These are phyloP conservation scores for Penicillium desertorum DNA, from an alignment of 495 filamentous ascomycete species.

Conservation along the genomic window DNA sequence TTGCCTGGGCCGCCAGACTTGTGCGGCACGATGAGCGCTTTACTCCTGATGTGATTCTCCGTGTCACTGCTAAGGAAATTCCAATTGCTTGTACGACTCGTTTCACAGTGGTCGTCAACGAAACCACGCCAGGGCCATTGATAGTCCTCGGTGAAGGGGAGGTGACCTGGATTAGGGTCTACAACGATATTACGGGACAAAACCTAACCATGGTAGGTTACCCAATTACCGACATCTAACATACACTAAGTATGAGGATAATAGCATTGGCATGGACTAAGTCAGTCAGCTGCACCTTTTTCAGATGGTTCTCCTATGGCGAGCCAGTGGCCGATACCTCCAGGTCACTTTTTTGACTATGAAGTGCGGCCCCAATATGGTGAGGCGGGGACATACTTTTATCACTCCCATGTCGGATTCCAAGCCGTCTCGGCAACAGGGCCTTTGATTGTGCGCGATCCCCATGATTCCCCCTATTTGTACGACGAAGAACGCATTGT, in stretches of 20 bases:
- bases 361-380: conserved; percentile 49
- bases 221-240: not conserved
- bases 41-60: too few relatives aligned
- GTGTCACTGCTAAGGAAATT: too few relatives aligned
- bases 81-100: too few relatives aligned
- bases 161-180: conserved; percentile 57
- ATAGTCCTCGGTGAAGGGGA: conserved; percentile 33
- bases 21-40: too few relatives aligned
- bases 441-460: conserved; percentile 53
- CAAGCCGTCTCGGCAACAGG: conserved; percentile 55
- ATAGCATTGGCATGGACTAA: conserved; percentile 62
- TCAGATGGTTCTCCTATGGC: conserved; percentile 54
- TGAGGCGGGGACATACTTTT: conserved; percentile 58
- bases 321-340: conserved; percentile 59
- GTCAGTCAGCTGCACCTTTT: conserved; percentile 55
- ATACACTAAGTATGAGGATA: too few relatives aligned
- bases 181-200: conserved; percentile 54
- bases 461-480: conserved; percentile 36
- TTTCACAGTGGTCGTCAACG: too few relatives aligned
- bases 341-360: conserved; percentile 61
- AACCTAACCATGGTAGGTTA: conserved; percentile 55
- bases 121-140: too few relatives aligned
- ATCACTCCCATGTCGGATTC: conserved; percentile 59
- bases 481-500: conserved; percentile 59
- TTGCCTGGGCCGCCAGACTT: too few relatives aligned